Conservation (phyloP, 306 rosid species). For the Hippophae gyantsensis region DNA sequence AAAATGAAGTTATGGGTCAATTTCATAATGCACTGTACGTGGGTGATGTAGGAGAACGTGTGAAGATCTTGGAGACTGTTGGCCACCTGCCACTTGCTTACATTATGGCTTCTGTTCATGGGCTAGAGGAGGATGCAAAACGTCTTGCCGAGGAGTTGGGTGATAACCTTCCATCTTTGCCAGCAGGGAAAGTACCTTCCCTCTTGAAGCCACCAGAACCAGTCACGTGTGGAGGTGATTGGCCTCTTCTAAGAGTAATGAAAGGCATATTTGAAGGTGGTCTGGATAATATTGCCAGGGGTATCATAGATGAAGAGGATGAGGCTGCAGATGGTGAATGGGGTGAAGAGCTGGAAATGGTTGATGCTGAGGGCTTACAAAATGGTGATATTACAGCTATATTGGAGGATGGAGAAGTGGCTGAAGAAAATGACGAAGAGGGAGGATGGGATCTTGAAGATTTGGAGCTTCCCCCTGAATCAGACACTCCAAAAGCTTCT, state of each 20-base stretch:
- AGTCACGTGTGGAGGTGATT: constrained; percentile 64
- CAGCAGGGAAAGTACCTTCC: constrained; percentile 58
- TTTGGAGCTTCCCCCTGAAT: constrained; percentile 74
- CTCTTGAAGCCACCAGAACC: constrained; percentile 74
- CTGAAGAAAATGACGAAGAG: constrained; percentile 67
- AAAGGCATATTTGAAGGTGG: constrained; percentile 82
- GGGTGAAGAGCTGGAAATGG: constrained; percentile 74
- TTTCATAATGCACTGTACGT: constrained; percentile 85
- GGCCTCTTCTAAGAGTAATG: constrained; percentile 91
- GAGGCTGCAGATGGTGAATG: constrained; percentile 67
- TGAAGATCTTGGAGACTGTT: constrained; percentile 78
- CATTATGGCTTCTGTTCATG: constrained; percentile 69
- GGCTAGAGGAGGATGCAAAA: constrained; percentile 69
- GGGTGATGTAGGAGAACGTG: constrained; percentile 70
- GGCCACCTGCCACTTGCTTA: constrained; percentile 91
- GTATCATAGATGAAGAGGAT: constrained; percentile 51
- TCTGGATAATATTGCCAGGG: constrained; percentile 40
- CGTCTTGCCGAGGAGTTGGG: constrained; percentile 75
- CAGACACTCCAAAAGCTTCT: constrained; percentile 67
- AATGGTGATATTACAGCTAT: constrained; percentile 57
- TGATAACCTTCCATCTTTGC: constrained; percentile 64
- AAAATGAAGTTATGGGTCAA: constrained; percentile 95
- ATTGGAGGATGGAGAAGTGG: constrained; percentile 51
- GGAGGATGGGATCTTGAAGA: constrained; percentile 95
- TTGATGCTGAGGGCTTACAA: constrained; percentile 51